A percentile compares a stretch with the other conserved stretches of the same genome.
Conservation (phyloP, 495 filamentous ascomycete species). For the Xanthoparmelia taractica region DNA sequence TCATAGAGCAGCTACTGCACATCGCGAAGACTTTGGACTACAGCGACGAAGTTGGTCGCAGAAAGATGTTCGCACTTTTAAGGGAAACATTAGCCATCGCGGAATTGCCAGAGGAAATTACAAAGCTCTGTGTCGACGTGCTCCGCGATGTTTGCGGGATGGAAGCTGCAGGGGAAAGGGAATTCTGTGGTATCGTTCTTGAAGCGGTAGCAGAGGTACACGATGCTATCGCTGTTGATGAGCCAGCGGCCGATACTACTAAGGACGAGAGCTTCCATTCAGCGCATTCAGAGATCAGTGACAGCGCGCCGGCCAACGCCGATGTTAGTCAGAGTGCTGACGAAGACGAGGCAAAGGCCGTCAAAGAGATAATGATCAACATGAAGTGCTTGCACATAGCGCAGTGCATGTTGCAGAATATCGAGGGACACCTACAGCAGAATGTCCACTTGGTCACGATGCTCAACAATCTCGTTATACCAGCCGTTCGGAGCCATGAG, state of each 20-base stretch:
- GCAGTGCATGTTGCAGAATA: constrained; percentile 92
- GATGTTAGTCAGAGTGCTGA: constrained; percentile 47
- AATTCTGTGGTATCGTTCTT: constrained; percentile 87
- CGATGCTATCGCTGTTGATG: constrained; percentile 69
- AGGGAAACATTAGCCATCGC: constrained; percentile 76
- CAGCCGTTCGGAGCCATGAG: constrained; percentile 87
- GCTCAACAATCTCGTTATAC: constrained; percentile 93
- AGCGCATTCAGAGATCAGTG: constrained; percentile 69
- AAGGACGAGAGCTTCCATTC: constrained; percentile 84
- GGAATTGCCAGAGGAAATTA: constrained; percentile 85
- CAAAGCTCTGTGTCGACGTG: constrained; percentile 77
- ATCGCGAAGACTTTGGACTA: constrained; percentile 90
- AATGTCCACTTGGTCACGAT: constrained; percentile 85
- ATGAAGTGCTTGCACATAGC: constrained; percentile 98
- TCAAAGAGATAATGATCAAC: constrained; percentile 89
- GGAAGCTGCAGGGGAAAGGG: constrained; percentile 70
- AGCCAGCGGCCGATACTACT: constrained; percentile 27
- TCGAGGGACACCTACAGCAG: constrained; percentile 72
- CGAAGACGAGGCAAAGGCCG: constrained; percentile 69
- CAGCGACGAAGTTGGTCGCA: constrained; percentile 84
- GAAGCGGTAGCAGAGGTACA: constrained; percentile 95
- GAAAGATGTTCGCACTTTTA: constrained; percentile 89
- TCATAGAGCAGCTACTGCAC: constrained; percentile 88
- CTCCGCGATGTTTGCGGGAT: constrained; percentile 72
- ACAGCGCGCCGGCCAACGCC: constrained; percentile 48